Percentiles rank a stretch among this genome's conserved stretches.
Conservation (phyloP, 495 filamentous ascomycete genomes). For the Hypomontagnella monticulosa region DNA sequence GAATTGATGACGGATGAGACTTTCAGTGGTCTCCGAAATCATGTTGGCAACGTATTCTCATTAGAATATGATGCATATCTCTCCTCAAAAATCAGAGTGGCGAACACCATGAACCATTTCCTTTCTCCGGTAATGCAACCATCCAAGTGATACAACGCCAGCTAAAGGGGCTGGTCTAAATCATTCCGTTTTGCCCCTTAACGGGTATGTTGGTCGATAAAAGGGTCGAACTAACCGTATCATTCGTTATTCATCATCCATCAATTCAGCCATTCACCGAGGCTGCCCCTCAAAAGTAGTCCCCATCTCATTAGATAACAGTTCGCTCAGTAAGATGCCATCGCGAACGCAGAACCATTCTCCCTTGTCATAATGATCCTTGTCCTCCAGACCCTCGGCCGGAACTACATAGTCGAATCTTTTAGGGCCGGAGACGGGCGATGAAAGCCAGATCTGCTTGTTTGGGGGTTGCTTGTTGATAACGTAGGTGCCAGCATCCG, state of each 20-base stretch:
- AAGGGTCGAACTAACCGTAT: neutral
- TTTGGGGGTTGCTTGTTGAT: conserved; percentile 98
- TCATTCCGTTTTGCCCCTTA: neutral
- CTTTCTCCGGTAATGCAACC: too few relatives aligned
- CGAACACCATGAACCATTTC: too few relatives aligned
- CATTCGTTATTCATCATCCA: too few relatives aligned
- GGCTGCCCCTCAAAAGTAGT: conserved; percentile 47
- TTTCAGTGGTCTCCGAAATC: too few relatives aligned
- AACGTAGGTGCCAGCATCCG: conserved; percentile 78
- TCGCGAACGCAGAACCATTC: conserved; percentile 91
- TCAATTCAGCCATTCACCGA: neutral
- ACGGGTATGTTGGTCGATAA: neutral
- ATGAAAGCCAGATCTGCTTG: conserved; percentile 97
- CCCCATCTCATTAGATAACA: conserved; percentile 76
- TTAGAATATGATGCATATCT: too few relatives aligned
- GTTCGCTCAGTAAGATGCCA: conserved; percentile 73
- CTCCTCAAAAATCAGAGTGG: too few relatives aligned
- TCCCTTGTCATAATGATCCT: conserved; percentile 72
- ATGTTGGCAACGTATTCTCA: too few relatives aligned
- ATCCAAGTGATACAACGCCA: neutral
- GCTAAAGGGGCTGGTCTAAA: conserved; percentile 9
- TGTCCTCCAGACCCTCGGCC: conserved; percentile 75
- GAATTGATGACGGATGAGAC: too few relatives aligned
- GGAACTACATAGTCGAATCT: conserved; percentile 84
- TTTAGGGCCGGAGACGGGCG: conserved; percentile 90